Base-by-base conservation (phyloP, 1,284 basidiomycete species). In the Trichosporon inkin region DNA sequence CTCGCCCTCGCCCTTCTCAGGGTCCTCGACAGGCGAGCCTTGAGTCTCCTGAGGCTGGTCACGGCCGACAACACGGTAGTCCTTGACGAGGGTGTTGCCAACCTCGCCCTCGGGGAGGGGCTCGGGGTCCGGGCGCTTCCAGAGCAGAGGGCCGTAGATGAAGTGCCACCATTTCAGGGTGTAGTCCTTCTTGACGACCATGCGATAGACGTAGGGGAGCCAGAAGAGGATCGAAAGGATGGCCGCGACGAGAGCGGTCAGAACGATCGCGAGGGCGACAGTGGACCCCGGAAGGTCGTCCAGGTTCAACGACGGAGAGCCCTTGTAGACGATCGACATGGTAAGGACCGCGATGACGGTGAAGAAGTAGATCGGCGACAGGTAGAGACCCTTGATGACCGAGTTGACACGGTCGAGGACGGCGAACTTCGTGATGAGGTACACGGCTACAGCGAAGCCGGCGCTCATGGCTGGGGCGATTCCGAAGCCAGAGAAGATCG, bases 121-220 rank as follows among this genome's bases (percentile, higher is more conserved):
- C 36, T 67, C 49, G 19, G 80, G 78, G 22, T 79, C 68, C 39
- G 71, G 67, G 57, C 81, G 76, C 39, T 66, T 70, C 80, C 80
- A 81, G 16, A 82, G 74, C 1, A 78, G 59, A 11, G 81, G 81
- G 10, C 81, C 81, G 55, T 71, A 67, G 77, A 81, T 78, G 72
- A 81, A 78, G 68, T 81, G 78, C 68, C 74, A 81, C 67, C 67
- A 75, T 58, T 72, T 68, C 49, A 78, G 55, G 22, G 73, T 82
- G 74, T 80, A 79, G 66, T 82, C 81, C 67, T 80, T 78, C 65
- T 74, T 74, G 63, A 81, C 67, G 58, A 80, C 79, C 64, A 78
- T 79, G 67, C 64, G 61, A 69, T 79, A 68, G 55, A 82, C 80
- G 68, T 72, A 82, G 2, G 81, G 81, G 1, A 82, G 55, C 78